These are phyloP conservation scores for Karstenula rhodostoma DNA, from an alignment of 2,329 filamentous ascomycete species.

Conservation along the genomic window DNA sequence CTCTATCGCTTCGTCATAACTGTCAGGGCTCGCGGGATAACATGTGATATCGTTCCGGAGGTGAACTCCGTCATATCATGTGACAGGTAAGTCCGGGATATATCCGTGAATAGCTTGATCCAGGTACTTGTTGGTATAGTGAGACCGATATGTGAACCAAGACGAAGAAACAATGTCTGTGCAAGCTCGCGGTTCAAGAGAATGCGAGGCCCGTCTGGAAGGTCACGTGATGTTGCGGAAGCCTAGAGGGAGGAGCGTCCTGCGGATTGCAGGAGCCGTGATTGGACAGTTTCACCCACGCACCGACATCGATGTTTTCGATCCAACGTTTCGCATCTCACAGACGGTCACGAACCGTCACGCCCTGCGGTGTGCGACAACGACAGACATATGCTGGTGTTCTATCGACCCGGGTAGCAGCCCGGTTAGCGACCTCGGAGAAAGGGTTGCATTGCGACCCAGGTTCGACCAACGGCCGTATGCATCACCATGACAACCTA, in stretches of 20 bases:
- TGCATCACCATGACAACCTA: not conserved
- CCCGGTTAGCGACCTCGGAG: not conserved
- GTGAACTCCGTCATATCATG: not conserved
- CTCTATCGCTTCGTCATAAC: too few relatives aligned
- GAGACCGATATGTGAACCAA: not conserved
- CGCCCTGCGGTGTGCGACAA: not conserved
- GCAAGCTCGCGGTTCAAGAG: not conserved
- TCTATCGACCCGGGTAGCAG: not conserved
- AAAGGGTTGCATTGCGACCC: not conserved
- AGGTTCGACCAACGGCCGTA: not conserved
- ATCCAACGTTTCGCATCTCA: not conserved
- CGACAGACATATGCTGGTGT: not conserved
- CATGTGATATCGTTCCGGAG: not conserved
- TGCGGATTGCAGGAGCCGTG: not conserved
- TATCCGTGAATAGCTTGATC: not conserved
- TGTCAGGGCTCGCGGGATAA: too few relatives aligned
- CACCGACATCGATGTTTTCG: not conserved
- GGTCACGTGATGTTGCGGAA: not conserved
- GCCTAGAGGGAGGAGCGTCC: not conserved
- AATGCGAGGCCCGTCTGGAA: not conserved
- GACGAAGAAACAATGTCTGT: not conserved
- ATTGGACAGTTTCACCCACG: not conserved
- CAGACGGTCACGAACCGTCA: not conserved
- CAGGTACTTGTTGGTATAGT: not conserved
- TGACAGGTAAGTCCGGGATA: too few relatives aligned